Evolutionary conservation across 2,329 filamentous ascomycete species (phyloP).

Genomic region (Stagonosporopsis rhizophila): DNA sequence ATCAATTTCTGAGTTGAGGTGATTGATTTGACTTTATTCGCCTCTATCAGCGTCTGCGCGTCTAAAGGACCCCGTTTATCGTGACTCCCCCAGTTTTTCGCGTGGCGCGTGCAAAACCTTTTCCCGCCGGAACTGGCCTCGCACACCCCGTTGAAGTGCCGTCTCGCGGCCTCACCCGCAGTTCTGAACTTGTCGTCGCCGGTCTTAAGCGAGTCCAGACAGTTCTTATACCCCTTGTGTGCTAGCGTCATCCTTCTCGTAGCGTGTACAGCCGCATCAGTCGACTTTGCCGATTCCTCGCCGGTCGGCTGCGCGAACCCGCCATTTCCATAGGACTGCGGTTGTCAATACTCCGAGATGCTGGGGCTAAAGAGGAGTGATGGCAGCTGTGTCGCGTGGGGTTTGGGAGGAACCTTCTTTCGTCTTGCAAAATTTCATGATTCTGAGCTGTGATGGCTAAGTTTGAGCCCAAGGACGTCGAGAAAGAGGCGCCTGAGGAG

Average conservation of each 20-base stretch:
- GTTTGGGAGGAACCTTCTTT: slow-evolving; percentile 5
- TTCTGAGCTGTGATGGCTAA: slow-evolving; percentile 14
- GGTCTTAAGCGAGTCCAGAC: slow-evolving; percentile 14
- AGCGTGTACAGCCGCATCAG: slow-evolving; percentile 6
- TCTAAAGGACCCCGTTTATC: neutral
- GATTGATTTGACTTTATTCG: slow-evolving; percentile 1
- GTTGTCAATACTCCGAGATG: slow-evolving; percentile 32
- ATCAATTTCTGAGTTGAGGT: neutral
- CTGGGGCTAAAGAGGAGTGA: slow-evolving; percentile 12
- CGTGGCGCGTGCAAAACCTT: slow-evolving; percentile 11
- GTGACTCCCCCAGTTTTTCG: slow-evolving; percentile 16
- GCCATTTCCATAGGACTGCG: slow-evolving; percentile 22
- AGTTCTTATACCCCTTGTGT: neutral
- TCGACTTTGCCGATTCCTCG: slow-evolving; percentile 26
- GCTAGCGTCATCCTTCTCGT: neutral
- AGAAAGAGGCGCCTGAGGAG: slow-evolving; percentile 25
- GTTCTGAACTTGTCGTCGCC: slow-evolving; percentile 5
- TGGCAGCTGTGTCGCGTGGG: slow-evolving; percentile 12
- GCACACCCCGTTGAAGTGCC: neutral
- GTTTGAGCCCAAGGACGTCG: slow-evolving; percentile 18
- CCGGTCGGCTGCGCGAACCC: slow-evolving; percentile 15
- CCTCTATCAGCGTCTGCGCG: slow-evolving; percentile 1
- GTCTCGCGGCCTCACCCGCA: slow-evolving; percentile 14
- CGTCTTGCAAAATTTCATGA: slow-evolving; percentile 10
- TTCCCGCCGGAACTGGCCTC: slow-evolving; percentile 15